phyloP scores from a whole-genome alignment of 495 filamentous ascomycete species.

The Penicillium maclennaniae region DNA sequence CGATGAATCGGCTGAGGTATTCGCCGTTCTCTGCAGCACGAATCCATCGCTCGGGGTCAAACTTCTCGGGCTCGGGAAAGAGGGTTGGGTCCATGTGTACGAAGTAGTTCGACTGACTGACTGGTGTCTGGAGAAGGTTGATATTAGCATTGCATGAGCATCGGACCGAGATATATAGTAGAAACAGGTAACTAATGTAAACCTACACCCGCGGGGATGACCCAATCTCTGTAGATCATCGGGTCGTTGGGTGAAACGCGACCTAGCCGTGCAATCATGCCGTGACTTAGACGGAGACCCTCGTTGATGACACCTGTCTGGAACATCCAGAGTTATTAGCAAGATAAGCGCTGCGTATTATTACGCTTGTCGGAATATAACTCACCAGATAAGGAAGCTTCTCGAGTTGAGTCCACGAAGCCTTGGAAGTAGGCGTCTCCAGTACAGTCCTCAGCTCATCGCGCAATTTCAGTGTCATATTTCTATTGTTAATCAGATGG shows the following conservation, averaged over 20 bases:
- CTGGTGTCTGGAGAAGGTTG: constrained; percentile 30
- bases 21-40: constrained; percentile 17
- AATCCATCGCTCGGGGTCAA: constrained; percentile 51
- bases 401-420: constrained; percentile 43
- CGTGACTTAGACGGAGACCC: constrained; percentile 42
- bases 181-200: neutral
- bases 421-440: constrained; percentile 20
- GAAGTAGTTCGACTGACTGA: constrained; percentile 46
- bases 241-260: constrained; percentile 37
- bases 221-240: constrained; percentile 38
- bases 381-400: constrained; percentile 47
- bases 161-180: neutral
- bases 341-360: no score
- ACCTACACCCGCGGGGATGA: constrained; percentile 32
- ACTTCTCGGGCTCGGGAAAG: constrained; percentile 44
- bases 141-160: no score
- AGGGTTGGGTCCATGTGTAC: constrained; percentile 44
- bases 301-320: constrained; percentile 46
- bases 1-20: constrained; percentile 30
- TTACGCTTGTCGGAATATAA: neutral
- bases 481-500: constrained; percentile 11
- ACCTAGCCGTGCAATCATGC: constrained; percentile 36
- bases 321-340: neutral
- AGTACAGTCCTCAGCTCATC: constrained; percentile 30
- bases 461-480: constrained; percentile 18